phyloP scores from a whole-genome alignment of 306 rosid species.

The Glycine soja region DNA sequence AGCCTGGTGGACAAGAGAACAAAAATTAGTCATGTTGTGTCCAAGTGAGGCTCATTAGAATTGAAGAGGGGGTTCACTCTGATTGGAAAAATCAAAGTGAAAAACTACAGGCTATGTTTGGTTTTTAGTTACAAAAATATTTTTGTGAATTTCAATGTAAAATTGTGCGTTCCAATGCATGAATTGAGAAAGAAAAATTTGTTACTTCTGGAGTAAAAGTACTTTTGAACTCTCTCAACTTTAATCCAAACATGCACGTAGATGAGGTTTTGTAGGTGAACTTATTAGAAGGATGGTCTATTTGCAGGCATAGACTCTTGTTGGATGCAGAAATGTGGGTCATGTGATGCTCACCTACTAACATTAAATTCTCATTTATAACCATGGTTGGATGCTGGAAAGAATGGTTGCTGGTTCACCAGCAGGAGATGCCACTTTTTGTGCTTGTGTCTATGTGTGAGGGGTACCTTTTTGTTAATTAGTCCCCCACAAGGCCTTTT shows the following conservation, averaged over 20 bases:
- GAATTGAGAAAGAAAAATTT: no score
- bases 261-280: neutral
- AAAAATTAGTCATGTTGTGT: neutral
- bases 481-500: conserved; percentile 13
- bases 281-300: neutral
- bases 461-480: conserved; percentile 38
- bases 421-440: conserved; percentile 34
- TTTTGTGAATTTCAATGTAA: no score
- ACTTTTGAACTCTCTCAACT: no score
- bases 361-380: conserved; percentile 71
- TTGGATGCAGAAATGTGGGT: conserved; percentile 61
- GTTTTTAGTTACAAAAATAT: no score
- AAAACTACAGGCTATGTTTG: no score
- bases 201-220: no score
- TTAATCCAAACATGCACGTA: neutral
- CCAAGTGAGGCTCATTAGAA: neutral
- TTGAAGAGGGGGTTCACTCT: conserved; percentile 10
- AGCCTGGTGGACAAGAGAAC: neutral
- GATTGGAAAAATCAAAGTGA: neutral
- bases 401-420: conserved; percentile 55
- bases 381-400: conserved; percentile 60
- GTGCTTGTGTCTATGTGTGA: conserved; percentile 43
- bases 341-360: conserved; percentile 69
- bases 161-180: no score
- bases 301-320: conserved; percentile 23